Conservation (phyloP, 805 yeast species). For the Yarrowia divulgata region DNA sequence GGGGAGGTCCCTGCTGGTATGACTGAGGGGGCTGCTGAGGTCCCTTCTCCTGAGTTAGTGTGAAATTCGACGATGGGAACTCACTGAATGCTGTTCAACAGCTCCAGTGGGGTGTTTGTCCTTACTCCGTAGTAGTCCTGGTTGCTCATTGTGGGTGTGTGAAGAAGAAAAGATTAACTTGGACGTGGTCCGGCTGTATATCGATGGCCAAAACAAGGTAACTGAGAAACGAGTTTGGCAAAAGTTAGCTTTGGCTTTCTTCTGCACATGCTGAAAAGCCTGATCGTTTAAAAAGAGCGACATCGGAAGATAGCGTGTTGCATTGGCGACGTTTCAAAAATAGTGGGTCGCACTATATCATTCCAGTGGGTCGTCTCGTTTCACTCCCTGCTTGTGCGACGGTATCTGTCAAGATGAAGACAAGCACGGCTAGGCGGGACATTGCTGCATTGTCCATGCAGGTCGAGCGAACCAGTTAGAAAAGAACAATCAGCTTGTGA, state of each 20-base stretch:
- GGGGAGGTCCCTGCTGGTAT: slow-evolving; percentile 39
- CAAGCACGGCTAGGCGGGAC: slow-evolving; percentile 27
- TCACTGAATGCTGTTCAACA: neutral
- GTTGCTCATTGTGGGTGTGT: slow-evolving; percentile 34
- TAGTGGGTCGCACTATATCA: neutral
- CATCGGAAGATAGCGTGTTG: slow-evolving; percentile 23
- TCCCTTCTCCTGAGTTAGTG: slow-evolving; percentile 31
- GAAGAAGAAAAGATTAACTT: slow-evolving; percentile 18
- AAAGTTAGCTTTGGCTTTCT: slow-evolving; percentile 34
- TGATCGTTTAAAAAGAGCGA: neutral
- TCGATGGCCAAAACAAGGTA: slow-evolving; percentile 21
- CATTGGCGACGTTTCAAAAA: neutral
- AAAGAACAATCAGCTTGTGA: slow-evolving; percentile 29
- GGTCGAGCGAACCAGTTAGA: slow-evolving; percentile 11
- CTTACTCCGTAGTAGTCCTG: slow-evolving; percentile 39
- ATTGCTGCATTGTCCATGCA: slow-evolving; percentile 37
- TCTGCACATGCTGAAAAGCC: slow-evolving; percentile 23
- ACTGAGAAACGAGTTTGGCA: slow-evolving; percentile 22
- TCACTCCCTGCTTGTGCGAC: neutral
- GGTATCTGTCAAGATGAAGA: neutral
- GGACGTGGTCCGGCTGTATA: slow-evolving; percentile 23
- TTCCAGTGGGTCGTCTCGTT: neutral
- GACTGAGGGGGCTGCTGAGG: slow-evolving; percentile 38
- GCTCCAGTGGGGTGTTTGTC: neutral
- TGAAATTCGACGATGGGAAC: neutral